Base-by-base conservation (phyloP, 345 rosid species). In the Citrus unshiu region DNA sequence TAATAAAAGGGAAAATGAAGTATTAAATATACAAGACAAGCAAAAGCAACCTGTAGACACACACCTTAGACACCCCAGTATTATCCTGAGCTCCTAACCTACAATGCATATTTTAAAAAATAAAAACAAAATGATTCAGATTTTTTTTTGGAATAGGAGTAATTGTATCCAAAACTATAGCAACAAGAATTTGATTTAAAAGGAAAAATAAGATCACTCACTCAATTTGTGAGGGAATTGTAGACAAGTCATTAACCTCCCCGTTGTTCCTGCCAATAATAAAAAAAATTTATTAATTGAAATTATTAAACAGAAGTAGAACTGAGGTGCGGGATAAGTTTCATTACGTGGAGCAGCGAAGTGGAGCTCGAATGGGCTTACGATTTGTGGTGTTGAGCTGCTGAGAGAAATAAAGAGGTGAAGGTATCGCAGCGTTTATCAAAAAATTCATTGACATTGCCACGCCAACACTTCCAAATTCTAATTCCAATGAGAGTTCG, bases 61-160 rank as follows among this genome's bases (percentile, higher is more conserved):
- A 25, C 77, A 88, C 97, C 92, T 80, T 88, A 79, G 85, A 76
- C 73, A 66, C 58, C 35, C 87, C 92, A 13, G 66, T 60, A 27
- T 83, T 71, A 30, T 77, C 88, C 24, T 72, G 79, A 76, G 74
- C 87, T 83, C 85, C 84, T 24, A 83, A 72, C 80, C 95, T 93
- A 77, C 21, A 78, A 77, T 54, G 35, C 39, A 77, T n/a, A 49
- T 76, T 56, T 46, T 6, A 66, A 51, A 68, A 68, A 37, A 57
- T 24, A 35, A 66, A 21, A 16, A 27, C 3, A 37, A 13, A 68
- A 66, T 54, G n/a, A 40, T 35, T 68, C 24, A 65, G 25, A 65
- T 30, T 32, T 32, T 32, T 32, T 32, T 35, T 46, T 12, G 51
- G 51, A 46, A 46, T 46, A 46, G 51, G 18, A 46, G 3, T 37